Conservation (phyloP, 306 rosid species). For the Cucurbita argyrosperma region DNA sequence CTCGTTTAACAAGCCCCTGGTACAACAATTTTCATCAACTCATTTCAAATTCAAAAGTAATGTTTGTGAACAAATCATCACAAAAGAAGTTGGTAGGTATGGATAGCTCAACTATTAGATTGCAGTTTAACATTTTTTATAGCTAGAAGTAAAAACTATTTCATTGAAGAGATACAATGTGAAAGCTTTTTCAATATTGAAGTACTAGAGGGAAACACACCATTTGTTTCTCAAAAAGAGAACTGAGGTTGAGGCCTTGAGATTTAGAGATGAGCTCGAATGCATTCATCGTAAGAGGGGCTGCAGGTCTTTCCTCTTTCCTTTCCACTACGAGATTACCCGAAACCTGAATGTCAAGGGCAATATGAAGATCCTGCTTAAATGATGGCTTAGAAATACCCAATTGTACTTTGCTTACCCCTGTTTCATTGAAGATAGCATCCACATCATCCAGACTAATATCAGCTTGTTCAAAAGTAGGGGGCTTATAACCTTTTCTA, state of each 20-base stretch:
- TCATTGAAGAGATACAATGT: neutral
- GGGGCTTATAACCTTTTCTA: conserved; percentile 84
- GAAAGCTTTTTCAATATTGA: neutral
- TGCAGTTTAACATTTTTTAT: neutral
- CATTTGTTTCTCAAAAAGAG: conserved; percentile 91
- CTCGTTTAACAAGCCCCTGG: conserved; percentile 77
- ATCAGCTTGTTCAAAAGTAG: conserved; percentile 67
- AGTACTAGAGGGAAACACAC: conserved; percentile 21
- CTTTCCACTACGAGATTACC: conserved; percentile 61
- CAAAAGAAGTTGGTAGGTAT: neutral
- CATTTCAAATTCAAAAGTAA: too few species aligned
- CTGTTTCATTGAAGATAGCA: conserved; percentile 45
- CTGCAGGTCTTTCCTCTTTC: conserved; percentile 38
- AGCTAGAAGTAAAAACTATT: neutral
- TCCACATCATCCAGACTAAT: conserved; percentile 69
- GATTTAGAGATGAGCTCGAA: conserved; percentile 93
- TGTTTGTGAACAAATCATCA: neutral
- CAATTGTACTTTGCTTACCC: conserved; percentile 27
- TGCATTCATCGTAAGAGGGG: conserved; percentile 84
- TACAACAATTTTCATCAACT: neutral
- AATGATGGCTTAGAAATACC: neutral
- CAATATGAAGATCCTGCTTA: neutral
- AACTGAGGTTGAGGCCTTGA: conserved; percentile 80
- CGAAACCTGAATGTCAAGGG: conserved; percentile 31
- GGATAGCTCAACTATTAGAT: neutral